These are phyloP conservation scores for Lavandula angustifolia DNA, from an alignment of 257 asterid species.

Conservation along the genomic window DNA sequence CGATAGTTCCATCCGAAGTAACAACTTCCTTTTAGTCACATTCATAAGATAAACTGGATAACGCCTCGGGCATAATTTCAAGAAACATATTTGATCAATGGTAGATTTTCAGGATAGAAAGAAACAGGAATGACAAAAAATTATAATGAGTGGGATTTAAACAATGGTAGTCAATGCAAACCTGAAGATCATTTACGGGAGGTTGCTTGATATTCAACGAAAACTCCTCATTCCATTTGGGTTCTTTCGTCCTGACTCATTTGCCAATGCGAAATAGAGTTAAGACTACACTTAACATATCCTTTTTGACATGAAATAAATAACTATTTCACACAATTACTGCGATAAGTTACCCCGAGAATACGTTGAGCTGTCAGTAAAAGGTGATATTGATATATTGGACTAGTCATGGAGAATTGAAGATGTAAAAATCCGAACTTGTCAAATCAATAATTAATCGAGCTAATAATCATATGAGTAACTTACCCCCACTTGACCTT, in stretches of 20 bases:
- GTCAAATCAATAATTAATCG: no score
- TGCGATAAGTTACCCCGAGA: neutral
- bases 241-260: slow-evolving; percentile 85
- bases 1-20: neutral
- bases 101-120: neutral
- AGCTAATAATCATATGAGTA: no score
- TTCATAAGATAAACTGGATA: neutral
- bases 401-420: no score
- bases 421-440: no score
- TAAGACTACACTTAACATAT: neutral
- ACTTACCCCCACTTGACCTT: slow-evolving; percentile 97
- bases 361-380: slow-evolving; percentile 13
- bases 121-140: neutral
- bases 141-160: neutral
- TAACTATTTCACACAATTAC: slow-evolving; percentile 18
- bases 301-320: slow-evolving; percentile 10
- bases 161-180: slow-evolving; percentile 35
- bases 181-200: slow-evolving; percentile 80
- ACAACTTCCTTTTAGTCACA: neutral
- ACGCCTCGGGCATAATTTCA: slow-evolving; percentile 2
- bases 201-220: slow-evolving; percentile 81
- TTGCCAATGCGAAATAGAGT: slow-evolving; percentile 19
- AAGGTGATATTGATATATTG: no score
- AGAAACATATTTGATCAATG: neutral
- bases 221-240: slow-evolving; percentile 96